Evolutionary conservation across 2,329 filamentous ascomycete species (phyloP), one percentile per base, ranked within the genome.

Genomic region (Aspergillus pseudonomiae): DNA sequence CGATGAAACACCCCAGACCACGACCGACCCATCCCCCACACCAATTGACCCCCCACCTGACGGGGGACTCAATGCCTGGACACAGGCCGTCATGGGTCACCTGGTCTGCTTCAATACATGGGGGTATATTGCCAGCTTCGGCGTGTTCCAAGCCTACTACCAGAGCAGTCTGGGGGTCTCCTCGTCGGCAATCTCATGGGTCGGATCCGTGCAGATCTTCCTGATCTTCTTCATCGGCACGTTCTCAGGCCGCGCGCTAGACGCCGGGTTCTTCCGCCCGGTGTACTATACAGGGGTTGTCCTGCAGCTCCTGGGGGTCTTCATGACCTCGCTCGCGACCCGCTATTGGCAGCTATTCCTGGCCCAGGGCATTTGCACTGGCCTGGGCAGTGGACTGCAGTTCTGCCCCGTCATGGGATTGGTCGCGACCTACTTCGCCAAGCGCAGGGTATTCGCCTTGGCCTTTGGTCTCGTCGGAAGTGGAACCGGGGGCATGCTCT

Each of bases 311-410:
- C 56, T 63, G 9, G 63, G 65, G 1, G 60, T 63, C 57, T 57
- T 69, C 21, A 74, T 70, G 68, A 28, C 53, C 28, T 61, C 57
- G 6, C 45, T 67, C 6, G 34, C 59, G 26, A 60, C 55, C 10
- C 67, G 74, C 57, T 86, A 86, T 74, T 86, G 81, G 81, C 82
- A 86, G 67, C 72, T 87, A 46, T 76, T 87, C 43, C 76, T 88
- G 14, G 77, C 83, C 1, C 86, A 88, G 70, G 86, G 85, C 2
- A 75, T 82, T 36, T 83, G 82, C 63, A 77, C 84, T 65, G 86
- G 86, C 1, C 58, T 88, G 0, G 84, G 83, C 2, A 74, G 71
- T 10, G 80, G 83, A 4, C 68, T 77, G 6, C 52, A 54, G 12
- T 54, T 54, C 32, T 54, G 52, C 5, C 52, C 52, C 21, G 52